A percentile compares a stretch with the other conserved stretches of the same genome.
These are phyloP conservation scores for Psilocybe cyanescens DNA, from an alignment of 768 basidiomycete species.

Conservation along the genomic window DNA sequence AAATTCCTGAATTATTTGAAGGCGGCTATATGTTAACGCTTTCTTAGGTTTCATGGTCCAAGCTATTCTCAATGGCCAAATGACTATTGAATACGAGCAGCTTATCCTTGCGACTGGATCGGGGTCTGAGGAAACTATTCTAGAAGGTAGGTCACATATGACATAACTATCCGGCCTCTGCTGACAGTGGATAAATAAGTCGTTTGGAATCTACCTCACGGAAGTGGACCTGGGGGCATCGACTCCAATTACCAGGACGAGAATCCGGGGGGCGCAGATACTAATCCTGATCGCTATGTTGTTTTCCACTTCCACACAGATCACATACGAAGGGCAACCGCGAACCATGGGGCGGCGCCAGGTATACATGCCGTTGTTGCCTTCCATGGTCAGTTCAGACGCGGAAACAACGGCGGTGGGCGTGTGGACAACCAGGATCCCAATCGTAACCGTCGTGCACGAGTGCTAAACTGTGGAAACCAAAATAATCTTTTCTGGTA, in stretches of 20 bases:
- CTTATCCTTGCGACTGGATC: not conserved
- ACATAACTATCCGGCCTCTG: not conserved
- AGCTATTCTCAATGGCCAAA: not conserved
- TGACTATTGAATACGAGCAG: not conserved
- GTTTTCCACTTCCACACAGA: constrained; percentile 2
- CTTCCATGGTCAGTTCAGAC: not conserved
- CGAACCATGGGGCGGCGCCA: not conserved
- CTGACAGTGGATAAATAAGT: not conserved
- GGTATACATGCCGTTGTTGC: constrained; percentile 1
- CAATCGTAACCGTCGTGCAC: not conserved
- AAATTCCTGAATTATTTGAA: not conserved
- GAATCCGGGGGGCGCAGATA: not conserved
- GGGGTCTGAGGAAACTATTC: not conserved
- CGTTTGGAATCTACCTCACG: not conserved
- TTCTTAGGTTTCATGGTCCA: not conserved
- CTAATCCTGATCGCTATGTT: not conserved
- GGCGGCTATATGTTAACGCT: too few relatives aligned
- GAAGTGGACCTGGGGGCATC: not conserved
- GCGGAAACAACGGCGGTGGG: not conserved
- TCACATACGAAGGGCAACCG: not conserved
- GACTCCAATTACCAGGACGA: not conserved
- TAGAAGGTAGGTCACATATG: not conserved
- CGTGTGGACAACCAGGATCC: not conserved
- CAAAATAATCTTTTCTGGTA: not conserved
- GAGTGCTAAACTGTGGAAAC: not conserved